A percentile compares a stretch with the other conserved stretches of the same genome.
Evolutionary conservation across 140 eudicot genomes (phyloP).

Genomic region (Stevia rebaudiana): DNA sequence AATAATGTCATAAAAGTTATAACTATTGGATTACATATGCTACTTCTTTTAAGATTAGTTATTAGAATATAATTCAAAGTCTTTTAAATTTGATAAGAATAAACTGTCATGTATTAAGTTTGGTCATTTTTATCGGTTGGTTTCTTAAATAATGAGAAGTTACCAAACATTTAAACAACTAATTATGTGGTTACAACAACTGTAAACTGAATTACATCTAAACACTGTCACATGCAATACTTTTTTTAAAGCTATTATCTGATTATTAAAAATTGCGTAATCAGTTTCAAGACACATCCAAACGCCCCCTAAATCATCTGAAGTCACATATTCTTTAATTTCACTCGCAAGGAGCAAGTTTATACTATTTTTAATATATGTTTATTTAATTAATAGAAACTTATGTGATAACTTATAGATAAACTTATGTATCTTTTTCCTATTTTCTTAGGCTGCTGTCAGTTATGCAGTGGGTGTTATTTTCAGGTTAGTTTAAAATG

Average conservation of each 20-base stretch:
- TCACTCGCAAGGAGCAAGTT: not conserved
- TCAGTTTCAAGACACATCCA: not conserved
- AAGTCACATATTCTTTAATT: not conserved
- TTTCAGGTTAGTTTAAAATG: conserved; percentile 61
- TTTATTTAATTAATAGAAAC: not conserved
- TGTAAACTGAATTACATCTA: not conserved
- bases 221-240: conserved; percentile 1
- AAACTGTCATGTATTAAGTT: not conserved
- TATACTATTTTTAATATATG: not conserved
- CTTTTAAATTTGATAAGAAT: not conserved
- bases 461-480: conserved; percentile 83
- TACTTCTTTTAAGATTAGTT: not conserved
- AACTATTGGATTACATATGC: not conserved
- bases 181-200: not conserved
- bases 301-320: not conserved
- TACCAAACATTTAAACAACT: not conserved
- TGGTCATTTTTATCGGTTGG: not conserved
- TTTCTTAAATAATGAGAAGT: not conserved
- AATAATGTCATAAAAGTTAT: not conserved
- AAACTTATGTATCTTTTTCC: conserved; percentile 19
- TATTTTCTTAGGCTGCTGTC: conserved; percentile 70
- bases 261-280: not conserved
- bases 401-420: not conserved
- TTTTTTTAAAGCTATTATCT: not conserved
- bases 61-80: not conserved